A percentile compares a stretch with the other conserved stretches of the same genome.
phyloP scores from a whole-genome alignment of 2,329 filamentous ascomycete genomes.

The Colletotrichum tamarilloi region DNA sequence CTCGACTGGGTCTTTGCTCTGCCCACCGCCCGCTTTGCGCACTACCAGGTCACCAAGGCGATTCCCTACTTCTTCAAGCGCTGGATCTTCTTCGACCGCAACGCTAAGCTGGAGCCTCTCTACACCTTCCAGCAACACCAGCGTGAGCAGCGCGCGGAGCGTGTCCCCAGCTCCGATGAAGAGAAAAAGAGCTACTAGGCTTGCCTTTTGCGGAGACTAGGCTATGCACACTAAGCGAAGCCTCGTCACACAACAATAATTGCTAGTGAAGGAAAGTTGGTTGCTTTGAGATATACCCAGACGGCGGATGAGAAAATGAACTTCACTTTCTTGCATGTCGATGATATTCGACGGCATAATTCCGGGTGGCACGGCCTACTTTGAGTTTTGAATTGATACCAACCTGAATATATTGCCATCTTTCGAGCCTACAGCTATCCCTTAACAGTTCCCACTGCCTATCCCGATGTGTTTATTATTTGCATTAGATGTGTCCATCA shows the following conservation, averaged over 20 bases:
- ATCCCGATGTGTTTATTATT: too few relatives aligned
- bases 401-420: not conserved
- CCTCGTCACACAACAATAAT: too few relatives aligned
- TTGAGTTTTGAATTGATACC: not conserved
- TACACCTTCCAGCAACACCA: constrained; percentile 48
- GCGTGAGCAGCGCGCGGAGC: constrained; percentile 8
- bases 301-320: constrained; percentile 14
- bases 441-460: not conserved
- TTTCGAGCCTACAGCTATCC: not conserved
- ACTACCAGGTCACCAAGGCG: constrained; percentile 47
- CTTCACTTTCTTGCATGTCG: constrained; percentile 6
- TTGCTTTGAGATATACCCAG: constrained; percentile 25
- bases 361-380: not conserved
- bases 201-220: not conserved
- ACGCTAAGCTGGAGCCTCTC: constrained; percentile 53
- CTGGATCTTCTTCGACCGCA: constrained; percentile 42
- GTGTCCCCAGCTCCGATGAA: constrained; percentile 18
- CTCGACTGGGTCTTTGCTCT: constrained; percentile 52
- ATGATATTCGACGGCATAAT: not conserved
- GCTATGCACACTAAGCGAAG: not conserved
- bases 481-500: too few relatives aligned
- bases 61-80: constrained; percentile 47
- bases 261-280: not conserved
- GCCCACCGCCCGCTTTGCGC: constrained; percentile 44
- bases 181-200: constrained; percentile 30